phyloP scores from a whole-genome alignment of 441 rosid species.

The Pelargonium cotyledonis region DNA sequence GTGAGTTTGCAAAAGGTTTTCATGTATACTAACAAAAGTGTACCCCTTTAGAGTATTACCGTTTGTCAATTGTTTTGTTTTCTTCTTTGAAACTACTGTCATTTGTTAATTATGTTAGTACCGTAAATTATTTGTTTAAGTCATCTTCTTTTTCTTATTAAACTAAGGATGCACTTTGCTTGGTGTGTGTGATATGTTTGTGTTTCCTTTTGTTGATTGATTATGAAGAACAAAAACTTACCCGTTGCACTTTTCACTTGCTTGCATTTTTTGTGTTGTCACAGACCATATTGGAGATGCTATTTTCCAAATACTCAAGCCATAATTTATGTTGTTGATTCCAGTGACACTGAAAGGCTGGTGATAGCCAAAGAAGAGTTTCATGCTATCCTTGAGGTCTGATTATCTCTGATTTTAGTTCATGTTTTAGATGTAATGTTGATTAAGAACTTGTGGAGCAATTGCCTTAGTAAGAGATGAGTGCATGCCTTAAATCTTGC shows the following conservation, averaged over 20 bases:
- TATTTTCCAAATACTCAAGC: conserved; percentile 96
- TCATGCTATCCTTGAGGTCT: conserved; percentile 90
- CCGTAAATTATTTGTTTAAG: too few relatives aligned
- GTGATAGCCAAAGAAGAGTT: conserved; percentile 86
- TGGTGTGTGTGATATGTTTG: too few relatives aligned
- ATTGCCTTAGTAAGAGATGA: not conserved
- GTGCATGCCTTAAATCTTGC: too few relatives aligned
- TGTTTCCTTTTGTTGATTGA: too few relatives aligned
- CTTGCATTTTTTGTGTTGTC: conserved; percentile 15
- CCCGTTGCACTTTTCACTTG: not conserved
- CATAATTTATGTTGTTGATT: conserved; percentile 85
- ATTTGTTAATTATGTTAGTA: too few relatives aligned
- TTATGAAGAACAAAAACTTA: conserved; percentile 5
- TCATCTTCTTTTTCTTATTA: too few relatives aligned
- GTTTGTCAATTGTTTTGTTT: too few relatives aligned
- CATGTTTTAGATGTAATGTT: not conserved
- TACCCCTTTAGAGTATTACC: too few relatives aligned
- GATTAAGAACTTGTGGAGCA: not conserved
- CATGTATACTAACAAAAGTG: too few relatives aligned
- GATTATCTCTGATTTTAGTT: conserved; percentile 9
- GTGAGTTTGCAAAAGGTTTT: too few relatives aligned
- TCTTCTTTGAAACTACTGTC: too few relatives aligned
- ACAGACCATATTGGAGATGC: conserved; percentile 97
- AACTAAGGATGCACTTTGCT: too few relatives aligned
- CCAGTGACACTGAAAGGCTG: conserved; percentile 85